Conservation (phyloP, 108 stramenopile species). For the Nannochloropsis salina region DNA sequence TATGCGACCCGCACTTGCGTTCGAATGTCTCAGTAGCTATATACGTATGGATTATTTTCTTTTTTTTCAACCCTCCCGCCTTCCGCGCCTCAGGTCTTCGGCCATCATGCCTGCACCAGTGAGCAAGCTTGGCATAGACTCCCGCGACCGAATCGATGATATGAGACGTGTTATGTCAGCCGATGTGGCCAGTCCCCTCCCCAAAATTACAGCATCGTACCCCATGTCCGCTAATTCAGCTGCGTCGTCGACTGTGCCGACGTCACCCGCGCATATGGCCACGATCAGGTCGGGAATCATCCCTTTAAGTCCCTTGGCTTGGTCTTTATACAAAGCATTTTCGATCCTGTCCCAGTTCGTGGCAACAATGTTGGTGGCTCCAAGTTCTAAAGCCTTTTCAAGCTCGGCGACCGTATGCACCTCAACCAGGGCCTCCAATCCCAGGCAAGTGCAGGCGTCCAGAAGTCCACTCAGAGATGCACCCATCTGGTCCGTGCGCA, state of each 20-base stretch:
- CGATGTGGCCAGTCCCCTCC: background rate
- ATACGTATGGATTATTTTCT: too few species aligned
- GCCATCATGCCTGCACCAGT: conserved; percentile 6
- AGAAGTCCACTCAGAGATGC: conserved; percentile 22
- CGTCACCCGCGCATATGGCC: background rate
- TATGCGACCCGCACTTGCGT: too few species aligned
- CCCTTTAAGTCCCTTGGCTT: conserved; percentile 18
- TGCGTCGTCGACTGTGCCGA: background rate
- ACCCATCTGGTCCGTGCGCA: background rate
- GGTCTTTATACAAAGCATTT: conserved; percentile 13
- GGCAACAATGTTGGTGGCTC: conserved; percentile 25
- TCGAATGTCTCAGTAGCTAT: too few species aligned
- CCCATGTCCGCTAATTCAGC: background rate
- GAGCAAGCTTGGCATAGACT: conserved; percentile 3
- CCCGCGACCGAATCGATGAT: background rate
- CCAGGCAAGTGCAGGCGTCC: conserved; percentile 34
- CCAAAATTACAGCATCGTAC: conserved; percentile 7
- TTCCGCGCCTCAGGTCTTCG: background rate
- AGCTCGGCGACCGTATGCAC: conserved; percentile 30
- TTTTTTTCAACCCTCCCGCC: too few species aligned
- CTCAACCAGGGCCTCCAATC: conserved; percentile 30
- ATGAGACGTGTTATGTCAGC: background rate
- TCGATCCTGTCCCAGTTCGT: conserved; percentile 32
- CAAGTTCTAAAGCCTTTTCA: conserved; percentile 20
- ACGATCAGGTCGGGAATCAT: background rate